Conservation (phyloP, 2,329 filamentous ascomycete species). For the Sporothrix luriei region DNA sequence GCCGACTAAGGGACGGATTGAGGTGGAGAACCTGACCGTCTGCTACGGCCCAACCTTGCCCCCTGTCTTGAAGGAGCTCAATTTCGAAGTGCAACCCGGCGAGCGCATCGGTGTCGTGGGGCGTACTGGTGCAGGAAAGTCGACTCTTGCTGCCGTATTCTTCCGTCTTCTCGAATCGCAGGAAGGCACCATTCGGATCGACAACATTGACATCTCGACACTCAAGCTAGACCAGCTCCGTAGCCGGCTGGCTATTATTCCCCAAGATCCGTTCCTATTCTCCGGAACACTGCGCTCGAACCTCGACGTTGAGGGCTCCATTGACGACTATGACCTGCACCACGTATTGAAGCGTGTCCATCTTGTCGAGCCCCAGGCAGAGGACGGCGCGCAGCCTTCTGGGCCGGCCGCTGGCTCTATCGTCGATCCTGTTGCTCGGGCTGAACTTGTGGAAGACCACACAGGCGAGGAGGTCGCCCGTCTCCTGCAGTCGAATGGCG, state of each 20-base stretch:
- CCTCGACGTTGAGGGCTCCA: constrained; percentile 63
- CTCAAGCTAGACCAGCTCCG: constrained; percentile 64
- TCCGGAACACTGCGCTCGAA: constrained; percentile 65
- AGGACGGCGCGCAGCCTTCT: constrained; percentile 37
- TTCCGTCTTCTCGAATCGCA: constrained; percentile 60
- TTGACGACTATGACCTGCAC: constrained; percentile 64
- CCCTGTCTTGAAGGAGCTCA: constrained; percentile 45
- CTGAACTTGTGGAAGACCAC: constrained; percentile 22
- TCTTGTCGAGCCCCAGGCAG: constrained; percentile 53
- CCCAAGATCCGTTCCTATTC: constrained; percentile 68
- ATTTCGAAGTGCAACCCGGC: constrained; percentile 49
- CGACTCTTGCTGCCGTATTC: constrained; percentile 64
- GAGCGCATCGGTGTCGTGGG: constrained; percentile 67
- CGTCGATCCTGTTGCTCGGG: background rate
- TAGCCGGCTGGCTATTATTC: constrained; percentile 65
- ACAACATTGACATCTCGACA: constrained; percentile 57
- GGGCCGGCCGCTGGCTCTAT: constrained; percentile 19
- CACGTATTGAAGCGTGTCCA: constrained; percentile 62
- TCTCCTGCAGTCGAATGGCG: constrained; percentile 32
- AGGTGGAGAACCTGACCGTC: constrained; percentile 46
- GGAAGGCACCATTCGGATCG: constrained; percentile 49
- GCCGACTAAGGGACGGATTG: constrained; percentile 47
- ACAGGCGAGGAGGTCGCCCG: constrained; percentile 30
- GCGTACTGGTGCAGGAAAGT: constrained; percentile 67
- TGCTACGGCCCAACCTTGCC: constrained; percentile 45